Percentiles rank a stretch among this genome's conserved stretches.
phyloP scores from a whole-genome alignment of 805 yeast species.

The Ogataea methylovora region DNA sequence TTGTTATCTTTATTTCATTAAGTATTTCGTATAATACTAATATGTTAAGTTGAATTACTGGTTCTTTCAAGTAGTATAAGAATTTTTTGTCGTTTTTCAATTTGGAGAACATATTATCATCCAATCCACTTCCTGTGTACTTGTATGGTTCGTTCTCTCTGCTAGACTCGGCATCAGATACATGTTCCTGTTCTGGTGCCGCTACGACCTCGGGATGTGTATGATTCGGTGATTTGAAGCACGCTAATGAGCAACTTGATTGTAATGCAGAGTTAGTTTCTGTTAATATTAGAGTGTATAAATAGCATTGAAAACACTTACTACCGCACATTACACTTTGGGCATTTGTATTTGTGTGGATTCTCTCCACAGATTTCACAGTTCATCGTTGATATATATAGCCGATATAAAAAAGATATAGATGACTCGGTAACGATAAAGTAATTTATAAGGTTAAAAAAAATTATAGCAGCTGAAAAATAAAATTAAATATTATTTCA shows the following conservation, averaged over 20 bases:
- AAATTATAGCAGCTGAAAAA: no score
- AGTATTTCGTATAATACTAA: conserved; percentile 38
- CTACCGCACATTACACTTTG: conserved; percentile 36
- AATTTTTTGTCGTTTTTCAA: conserved; percentile 37
- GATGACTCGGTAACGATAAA: no score
- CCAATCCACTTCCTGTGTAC: no score
- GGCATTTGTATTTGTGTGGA: conserved; percentile 38
- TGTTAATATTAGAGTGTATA: not conserved
- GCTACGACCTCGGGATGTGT: conserved; percentile 14
- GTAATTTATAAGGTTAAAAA: no score
- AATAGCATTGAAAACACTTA: conserved; percentile 10
- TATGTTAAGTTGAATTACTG: conserved; percentile 52
- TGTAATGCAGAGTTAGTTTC: not conserved
- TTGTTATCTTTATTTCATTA: conserved; percentile 37
- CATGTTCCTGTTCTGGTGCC: conserved; percentile 1
- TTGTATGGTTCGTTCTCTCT: no score
- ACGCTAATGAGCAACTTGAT: conserved; percentile 47
- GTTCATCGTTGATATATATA: conserved; percentile 10
- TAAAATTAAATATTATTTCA: no score
- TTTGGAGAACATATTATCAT: conserved; percentile 18
- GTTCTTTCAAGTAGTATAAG: conserved; percentile 37
- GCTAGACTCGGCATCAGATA: not conserved
- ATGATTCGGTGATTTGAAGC: conserved; percentile 46
- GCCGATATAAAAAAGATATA: no score
- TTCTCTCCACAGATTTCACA: conserved; percentile 21